phyloP scores from a whole-genome alignment of 305 asterid species.

The Fraxinus floribunda region DNA sequence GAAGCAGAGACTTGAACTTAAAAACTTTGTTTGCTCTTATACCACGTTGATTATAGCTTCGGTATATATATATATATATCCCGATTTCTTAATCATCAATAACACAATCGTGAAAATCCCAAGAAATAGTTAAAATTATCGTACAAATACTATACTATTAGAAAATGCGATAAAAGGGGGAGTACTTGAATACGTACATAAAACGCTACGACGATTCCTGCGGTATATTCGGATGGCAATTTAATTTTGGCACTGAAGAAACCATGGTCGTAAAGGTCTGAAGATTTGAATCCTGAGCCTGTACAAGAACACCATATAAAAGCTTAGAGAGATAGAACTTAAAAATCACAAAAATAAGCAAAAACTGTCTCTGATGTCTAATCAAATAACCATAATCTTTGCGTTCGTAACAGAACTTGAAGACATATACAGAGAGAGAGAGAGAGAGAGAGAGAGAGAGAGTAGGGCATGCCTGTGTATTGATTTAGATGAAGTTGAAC shows the following conservation, averaged over 20 bases:
- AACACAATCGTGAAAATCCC: too few relatives aligned
- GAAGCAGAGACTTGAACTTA: too few relatives aligned
- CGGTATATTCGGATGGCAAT: slow-evolving; percentile 82
- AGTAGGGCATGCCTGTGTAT: slow-evolving; percentile 50
- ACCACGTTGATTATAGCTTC: too few relatives aligned
- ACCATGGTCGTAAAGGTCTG: slow-evolving; percentile 79
- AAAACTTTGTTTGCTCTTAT: too few relatives aligned
- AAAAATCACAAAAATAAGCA: background rate
- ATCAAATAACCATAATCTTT: too few relatives aligned
- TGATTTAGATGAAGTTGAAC: slow-evolving; percentile 73
- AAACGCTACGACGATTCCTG: slow-evolving; percentile 91
- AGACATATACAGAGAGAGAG: background rate
- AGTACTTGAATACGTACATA: slow-evolving; percentile 50
- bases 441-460: background rate
- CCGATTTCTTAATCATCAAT: too few relatives aligned
- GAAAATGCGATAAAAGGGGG: too few relatives aligned
- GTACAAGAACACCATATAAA: slow-evolving; percentile 2
- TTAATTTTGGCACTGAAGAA: slow-evolving; percentile 88
- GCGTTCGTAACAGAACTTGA: background rate
- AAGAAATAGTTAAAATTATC: too few relatives aligned
- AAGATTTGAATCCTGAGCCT: slow-evolving; percentile 91
- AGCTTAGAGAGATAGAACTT: background rate
- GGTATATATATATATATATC: too few relatives aligned
- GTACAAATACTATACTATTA: too few relatives aligned
- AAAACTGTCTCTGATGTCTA: background rate